Conservation (phyloP, 805 yeast genomes). For the Zygosaccharomyces pseudorouxii region DNA sequence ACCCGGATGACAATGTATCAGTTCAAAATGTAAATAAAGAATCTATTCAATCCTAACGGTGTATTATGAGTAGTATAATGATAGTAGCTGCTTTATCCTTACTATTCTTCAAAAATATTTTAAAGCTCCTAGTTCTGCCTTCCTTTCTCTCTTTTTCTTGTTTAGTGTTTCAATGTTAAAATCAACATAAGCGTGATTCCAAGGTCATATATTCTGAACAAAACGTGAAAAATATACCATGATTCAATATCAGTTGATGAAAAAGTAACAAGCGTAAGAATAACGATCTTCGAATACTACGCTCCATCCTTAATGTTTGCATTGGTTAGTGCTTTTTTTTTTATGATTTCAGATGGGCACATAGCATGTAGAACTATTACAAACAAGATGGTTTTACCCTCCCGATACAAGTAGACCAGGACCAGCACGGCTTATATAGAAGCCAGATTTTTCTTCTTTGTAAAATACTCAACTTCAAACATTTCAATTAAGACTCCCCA, state of each 20-base stretch:
- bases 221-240: no score
- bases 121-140: no score
- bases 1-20: background rate
- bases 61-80: background rate
- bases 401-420: background rate
- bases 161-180: background rate
- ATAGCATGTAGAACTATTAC: no score
- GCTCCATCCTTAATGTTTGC: no score
- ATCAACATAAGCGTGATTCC: no score
- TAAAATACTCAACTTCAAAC: background rate
- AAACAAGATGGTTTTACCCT: no score
- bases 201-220: no score
- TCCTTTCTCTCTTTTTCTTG: background rate
- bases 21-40: background rate
- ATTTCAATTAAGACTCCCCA: background rate
- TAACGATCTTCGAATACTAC: no score
- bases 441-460: background rate
- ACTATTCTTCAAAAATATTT: background rate
- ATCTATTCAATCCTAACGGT: background rate
- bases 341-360: no score
- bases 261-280: no score
- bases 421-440: background rate
- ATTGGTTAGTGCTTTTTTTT: no score
- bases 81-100: background rate
- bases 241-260: no score